Conservation (phyloP, 1,284 basidiomycete species). For the Trichosporon asahii region DNA sequence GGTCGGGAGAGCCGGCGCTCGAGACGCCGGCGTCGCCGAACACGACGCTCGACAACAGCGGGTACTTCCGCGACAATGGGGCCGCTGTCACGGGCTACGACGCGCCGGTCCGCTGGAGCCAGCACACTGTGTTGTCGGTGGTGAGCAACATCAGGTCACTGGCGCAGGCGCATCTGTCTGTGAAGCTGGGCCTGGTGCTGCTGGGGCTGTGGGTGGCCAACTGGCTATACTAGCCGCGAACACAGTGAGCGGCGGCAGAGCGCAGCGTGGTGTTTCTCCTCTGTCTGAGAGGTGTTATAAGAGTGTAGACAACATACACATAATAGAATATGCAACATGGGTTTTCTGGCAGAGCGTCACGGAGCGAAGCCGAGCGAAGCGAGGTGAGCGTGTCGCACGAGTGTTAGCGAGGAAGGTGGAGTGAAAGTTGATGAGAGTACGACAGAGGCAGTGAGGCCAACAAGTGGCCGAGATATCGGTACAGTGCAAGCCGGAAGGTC, state of each 20-base stretch:
- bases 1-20: background rate
- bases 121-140: conserved; percentile 34
- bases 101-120: conserved; percentile 28
- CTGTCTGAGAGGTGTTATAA: too few species aligned
- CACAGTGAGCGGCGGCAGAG: background rate
- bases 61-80: conserved; percentile 7
- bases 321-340: background rate
- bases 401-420: too few species aligned
- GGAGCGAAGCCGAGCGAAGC: too few species aligned
- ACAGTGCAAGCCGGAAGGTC: background rate
- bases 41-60: conserved; percentile 6
- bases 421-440: too few species aligned
- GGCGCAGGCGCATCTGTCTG: conserved; percentile 38
- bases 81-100: conserved; percentile 31
- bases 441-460: too few species aligned
- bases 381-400: too few species aligned
- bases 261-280: too few species aligned
- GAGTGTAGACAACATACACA: background rate
- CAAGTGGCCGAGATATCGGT: background rate
- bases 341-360: too few species aligned
- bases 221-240: conserved; percentile 47
- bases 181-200: conserved; percentile 47
- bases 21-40: background rate
- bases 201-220: conserved; percentile 49
- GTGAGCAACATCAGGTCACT: conserved; percentile 33